Conservation (phyloP, 495 filamentous ascomycete genomes). For the Entonaema liquescens region DNA sequence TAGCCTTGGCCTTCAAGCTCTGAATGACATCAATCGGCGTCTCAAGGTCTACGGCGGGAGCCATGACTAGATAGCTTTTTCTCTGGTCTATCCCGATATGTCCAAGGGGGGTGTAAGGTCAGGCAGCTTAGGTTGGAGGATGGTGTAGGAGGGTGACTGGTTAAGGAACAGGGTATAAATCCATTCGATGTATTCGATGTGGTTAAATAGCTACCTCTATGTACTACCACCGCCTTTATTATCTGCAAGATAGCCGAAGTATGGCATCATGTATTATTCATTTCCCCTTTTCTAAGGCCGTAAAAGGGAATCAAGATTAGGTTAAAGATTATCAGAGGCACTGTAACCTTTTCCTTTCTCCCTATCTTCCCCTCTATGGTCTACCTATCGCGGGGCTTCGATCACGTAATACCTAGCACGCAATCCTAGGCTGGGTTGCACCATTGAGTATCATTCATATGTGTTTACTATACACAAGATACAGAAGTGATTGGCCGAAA, state of each 20-base stretch:
- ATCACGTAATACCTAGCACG: slow-evolving; percentile 40
- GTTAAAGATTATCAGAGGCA: slow-evolving; percentile 13
- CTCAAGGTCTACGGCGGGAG: slow-evolving; percentile 39
- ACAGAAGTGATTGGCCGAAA: slow-evolving; percentile 17
- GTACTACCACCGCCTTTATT: slow-evolving; percentile 15
- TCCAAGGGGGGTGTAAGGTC: not conserved
- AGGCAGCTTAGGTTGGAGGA: slow-evolving; percentile 12
- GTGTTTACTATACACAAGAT: slow-evolving; percentile 1
- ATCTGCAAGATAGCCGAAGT: slow-evolving; percentile 33
- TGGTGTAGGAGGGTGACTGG: not conserved
- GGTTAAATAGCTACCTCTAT: slow-evolving; percentile 22
- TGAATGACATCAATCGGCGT: slow-evolving; percentile 34
- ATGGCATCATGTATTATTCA: slow-evolving; percentile 28
- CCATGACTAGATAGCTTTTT: slow-evolving; percentile 36
- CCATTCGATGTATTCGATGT: slow-evolving; percentile 3
- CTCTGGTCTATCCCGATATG: slow-evolving; percentile 22
- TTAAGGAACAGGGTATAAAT: slow-evolving; percentile 28
- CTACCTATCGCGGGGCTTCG: slow-evolving; percentile 36
- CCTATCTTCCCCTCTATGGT: slow-evolving; percentile 29
- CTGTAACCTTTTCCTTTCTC: slow-evolving; percentile 37
- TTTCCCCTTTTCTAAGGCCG: slow-evolving; percentile 8
- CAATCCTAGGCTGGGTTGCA: slow-evolving; percentile 36
- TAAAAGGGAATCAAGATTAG: slow-evolving; percentile 19
- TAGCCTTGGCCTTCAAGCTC: slow-evolving; percentile 36
- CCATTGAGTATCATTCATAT: slow-evolving; percentile 30